phyloP scores from a whole-genome alignment of 768 basidiomycete species.

The Lactarius indigo region DNA sequence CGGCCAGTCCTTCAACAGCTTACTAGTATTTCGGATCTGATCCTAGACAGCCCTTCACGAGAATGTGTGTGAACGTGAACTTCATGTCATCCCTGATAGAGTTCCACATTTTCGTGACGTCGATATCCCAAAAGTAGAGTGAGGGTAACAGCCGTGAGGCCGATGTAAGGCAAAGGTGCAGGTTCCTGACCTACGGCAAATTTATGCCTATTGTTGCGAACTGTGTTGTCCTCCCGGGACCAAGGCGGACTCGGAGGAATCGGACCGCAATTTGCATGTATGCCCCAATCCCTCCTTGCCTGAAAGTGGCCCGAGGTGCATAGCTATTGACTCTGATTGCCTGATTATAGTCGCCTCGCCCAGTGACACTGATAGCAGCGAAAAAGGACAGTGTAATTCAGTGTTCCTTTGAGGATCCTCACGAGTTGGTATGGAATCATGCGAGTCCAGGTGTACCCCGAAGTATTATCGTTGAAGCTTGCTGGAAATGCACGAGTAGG shows the following conservation, averaged over 20 bases:
- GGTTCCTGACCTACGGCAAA: conserved; percentile 6
- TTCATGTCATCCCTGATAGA: background rate
- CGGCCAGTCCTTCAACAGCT: background rate
- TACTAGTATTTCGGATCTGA: conserved; percentile 3
- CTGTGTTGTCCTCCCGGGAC: background rate
- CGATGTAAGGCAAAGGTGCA: background rate
- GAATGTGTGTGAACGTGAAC: background rate
- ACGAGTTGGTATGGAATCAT: background rate
- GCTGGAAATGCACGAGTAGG: background rate
- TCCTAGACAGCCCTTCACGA: background rate
- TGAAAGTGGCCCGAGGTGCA: background rate
- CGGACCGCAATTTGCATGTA: background rate
- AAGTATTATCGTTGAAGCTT: background rate
- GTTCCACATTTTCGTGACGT: background rate
- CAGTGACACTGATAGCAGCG: background rate
- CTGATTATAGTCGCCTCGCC: background rate
- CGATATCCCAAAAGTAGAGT: background rate
- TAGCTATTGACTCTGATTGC: background rate
- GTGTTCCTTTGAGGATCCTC: too few relatives aligned
- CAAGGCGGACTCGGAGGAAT: background rate
- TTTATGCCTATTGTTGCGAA: background rate
- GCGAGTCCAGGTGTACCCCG: background rate
- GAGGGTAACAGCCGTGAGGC: too few relatives aligned
- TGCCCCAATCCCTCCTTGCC: background rate
- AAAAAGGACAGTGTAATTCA: background rate